phyloP scores from a whole-genome alignment of 345 rosid genomes.

The Euphorbia lathyris region DNA sequence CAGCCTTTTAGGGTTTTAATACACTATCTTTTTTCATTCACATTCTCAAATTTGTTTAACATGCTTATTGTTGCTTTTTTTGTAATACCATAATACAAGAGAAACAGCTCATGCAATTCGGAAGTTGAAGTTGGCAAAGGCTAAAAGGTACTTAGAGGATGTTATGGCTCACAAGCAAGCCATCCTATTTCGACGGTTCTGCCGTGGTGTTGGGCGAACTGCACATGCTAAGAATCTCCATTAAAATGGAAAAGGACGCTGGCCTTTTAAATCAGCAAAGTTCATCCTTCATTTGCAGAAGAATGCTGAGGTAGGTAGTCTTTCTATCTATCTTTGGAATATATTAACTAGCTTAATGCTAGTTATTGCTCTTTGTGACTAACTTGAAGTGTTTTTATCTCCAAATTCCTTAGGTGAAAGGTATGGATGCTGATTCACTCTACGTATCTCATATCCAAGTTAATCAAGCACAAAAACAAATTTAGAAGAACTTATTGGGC shows the following conservation, averaged over 20 bases:
- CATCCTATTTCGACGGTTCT: slow-evolving; percentile 70
- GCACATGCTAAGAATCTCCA: slow-evolving; percentile 79
- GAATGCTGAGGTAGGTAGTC: slow-evolving; percentile 52
- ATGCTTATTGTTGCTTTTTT: not conserved
- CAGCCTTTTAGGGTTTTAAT: not conserved
- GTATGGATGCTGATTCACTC: slow-evolving; percentile 68
- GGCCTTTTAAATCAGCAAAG: slow-evolving; percentile 54
- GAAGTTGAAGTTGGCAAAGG: slow-evolving; percentile 59
- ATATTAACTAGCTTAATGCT: too few relatives aligned
- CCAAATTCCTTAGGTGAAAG: slow-evolving; percentile 47
- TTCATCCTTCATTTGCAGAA: slow-evolving; percentile 54
- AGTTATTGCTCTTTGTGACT: not conserved
- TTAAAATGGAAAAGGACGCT: slow-evolving; percentile 80
- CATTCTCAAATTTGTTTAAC: not conserved
- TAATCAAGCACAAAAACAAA: slow-evolving; percentile 68
- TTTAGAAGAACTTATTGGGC: slow-evolving; percentile 72
- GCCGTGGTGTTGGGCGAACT: slow-evolving; percentile 73
- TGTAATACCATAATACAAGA: slow-evolving; percentile 63
- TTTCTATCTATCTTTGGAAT: too few relatives aligned
- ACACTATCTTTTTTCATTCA: not conserved
- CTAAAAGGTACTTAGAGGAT: slow-evolving; percentile 74
- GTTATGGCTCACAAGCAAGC: slow-evolving; percentile 78
- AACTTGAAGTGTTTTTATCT: not conserved
- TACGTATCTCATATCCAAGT: slow-evolving; percentile 71
- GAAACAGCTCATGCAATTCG: slow-evolving; percentile 65